Conservation (phyloP, 805 yeast genomes). For the Candida awuae region DNA sequence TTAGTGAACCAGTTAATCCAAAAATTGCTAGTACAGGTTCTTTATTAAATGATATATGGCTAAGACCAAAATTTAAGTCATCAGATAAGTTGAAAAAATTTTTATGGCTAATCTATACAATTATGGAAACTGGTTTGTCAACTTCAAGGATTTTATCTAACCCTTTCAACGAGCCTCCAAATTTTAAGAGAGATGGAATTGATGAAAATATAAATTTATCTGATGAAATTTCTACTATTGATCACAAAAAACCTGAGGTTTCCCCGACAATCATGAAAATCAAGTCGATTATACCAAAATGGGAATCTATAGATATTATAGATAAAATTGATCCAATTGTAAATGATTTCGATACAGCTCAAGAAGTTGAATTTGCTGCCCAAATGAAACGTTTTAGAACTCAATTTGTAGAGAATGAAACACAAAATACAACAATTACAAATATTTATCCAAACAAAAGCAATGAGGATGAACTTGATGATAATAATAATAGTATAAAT, state of each 20-base stretch:
- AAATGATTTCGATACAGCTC: constrained; percentile 41
- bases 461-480: background rate
- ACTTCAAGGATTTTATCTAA: constrained; percentile 34
- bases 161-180: constrained; percentile 23
- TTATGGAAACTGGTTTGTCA: constrained; percentile 62
- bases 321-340: constrained; percentile 9
- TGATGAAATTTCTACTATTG: constrained; percentile 10
- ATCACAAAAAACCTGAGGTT: constrained; percentile 18
- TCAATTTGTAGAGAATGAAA: constrained; percentile 17
- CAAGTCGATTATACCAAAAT: constrained; percentile 19
- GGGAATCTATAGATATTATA: background rate
- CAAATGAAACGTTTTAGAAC: constrained; percentile 40
- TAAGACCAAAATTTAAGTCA: constrained; percentile 54
- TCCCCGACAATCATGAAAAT: constrained; percentile 21
- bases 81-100: constrained; percentile 61
- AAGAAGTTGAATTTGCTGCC: constrained; percentile 40
- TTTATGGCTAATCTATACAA: constrained; percentile 76
- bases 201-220: background rate
- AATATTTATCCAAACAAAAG: background rate
- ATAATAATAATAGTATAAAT: background rate
- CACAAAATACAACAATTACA: constrained; percentile 1
- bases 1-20: constrained; percentile 8
- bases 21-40: constrained; percentile 23
- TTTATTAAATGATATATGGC: constrained; percentile 67
- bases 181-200: background rate